A percentile compares a stretch with the other conserved stretches of the same genome.
Evolutionary conservation across 2,329 filamentous ascomycete species (phyloP).

Genomic region (Huntiella abstrusa): DNA sequence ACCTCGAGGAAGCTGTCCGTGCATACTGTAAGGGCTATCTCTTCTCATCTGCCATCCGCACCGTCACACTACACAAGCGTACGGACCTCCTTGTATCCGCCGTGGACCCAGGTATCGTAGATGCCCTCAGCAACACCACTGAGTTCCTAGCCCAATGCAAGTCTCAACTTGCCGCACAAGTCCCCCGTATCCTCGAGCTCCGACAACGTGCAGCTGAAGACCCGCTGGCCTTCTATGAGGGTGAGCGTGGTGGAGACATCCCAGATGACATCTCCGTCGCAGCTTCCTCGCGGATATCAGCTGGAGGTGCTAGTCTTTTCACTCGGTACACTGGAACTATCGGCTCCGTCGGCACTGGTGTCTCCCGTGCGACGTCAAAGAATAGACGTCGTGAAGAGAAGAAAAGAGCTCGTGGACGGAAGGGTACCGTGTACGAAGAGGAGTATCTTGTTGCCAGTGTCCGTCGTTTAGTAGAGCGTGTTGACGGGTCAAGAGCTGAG

Average conservation of each 20-base stretch:
- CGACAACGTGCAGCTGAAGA: slow-evolving; percentile 65
- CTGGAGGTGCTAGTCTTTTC: slow-evolving; percentile 63
- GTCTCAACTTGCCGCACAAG: slow-evolving; percentile 62
- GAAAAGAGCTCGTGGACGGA: slow-evolving; percentile 84
- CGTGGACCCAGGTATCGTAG: slow-evolving; percentile 62
- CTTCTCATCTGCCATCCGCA: slow-evolving; percentile 75
- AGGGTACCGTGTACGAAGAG: slow-evolving; percentile 94
- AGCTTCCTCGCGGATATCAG: slow-evolving; percentile 59
- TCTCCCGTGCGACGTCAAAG: slow-evolving; percentile 65
- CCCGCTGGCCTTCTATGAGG: slow-evolving; percentile 76
- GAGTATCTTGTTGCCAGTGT: slow-evolving; percentile 89
- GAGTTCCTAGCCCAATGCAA: slow-evolving; percentile 91
- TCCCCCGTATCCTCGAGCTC: slow-evolving; percentile 70
- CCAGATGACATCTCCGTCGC: slow-evolving; percentile 89
- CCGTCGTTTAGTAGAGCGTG: slow-evolving; percentile 60
- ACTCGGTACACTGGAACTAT: slow-evolving; percentile 71
- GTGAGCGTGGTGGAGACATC: slow-evolving; percentile 53
- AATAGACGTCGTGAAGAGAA: slow-evolving; percentile 81
- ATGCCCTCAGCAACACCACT: slow-evolving; percentile 64
- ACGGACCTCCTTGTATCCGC: slow-evolving; percentile 44
- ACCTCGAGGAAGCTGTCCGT: slow-evolving; percentile 50
- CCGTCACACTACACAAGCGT: slow-evolving; percentile 43
- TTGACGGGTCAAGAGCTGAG: slow-evolving; percentile 56
- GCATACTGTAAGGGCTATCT: slow-evolving; percentile 72
- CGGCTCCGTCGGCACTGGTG: slow-evolving; percentile 52